Evolutionary conservation across 805 yeast genomes (phyloP).

Genomic region (Teunomyces kruisii): DNA sequence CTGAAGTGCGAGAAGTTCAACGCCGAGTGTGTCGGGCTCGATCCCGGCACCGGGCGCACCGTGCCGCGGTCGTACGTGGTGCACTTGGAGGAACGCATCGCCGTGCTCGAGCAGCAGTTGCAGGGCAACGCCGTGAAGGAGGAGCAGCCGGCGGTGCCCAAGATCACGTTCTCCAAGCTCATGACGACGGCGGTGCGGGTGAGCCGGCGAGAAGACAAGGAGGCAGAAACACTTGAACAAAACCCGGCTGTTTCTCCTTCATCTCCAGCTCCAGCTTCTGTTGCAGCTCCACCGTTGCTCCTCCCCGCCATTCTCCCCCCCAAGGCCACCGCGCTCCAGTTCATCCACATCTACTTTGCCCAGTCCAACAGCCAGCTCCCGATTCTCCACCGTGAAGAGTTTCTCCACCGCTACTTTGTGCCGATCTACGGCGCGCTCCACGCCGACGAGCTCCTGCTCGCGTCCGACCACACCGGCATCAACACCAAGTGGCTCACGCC

Average conservation of each 20-base stretch:
- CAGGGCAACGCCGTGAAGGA: slow-evolving; percentile 38
- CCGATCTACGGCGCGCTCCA: slow-evolving; percentile 75
- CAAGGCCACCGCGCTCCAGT: slow-evolving; percentile 65
- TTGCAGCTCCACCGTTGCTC: no score
- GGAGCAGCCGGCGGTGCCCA: no score
- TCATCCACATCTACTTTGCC: slow-evolving; percentile 66
- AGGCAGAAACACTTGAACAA: slow-evolving; percentile 11
- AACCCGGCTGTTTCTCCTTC: no score
- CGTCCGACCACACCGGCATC: slow-evolving; percentile 54
- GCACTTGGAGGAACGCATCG: slow-evolving; percentile 66
- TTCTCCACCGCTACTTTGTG: slow-evolving; percentile 61
- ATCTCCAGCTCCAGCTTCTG: no score
- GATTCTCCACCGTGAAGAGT: slow-evolving; percentile 76
- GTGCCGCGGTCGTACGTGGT: slow-evolving; percentile 78
- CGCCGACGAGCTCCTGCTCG: slow-evolving; percentile 53
- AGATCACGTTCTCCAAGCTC: slow-evolving; percentile 65
- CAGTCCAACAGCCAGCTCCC: slow-evolving; percentile 86
- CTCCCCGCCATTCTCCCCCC: slow-evolving; percentile 52
- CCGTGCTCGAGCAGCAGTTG: slow-evolving; percentile 53
- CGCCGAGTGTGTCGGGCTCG: slow-evolving; percentile 77
- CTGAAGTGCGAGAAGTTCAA: slow-evolving; percentile 61
- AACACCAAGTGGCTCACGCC: slow-evolving; percentile 20
- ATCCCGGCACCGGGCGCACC: slow-evolving; percentile 85
- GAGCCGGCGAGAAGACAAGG: slow-evolving; percentile 14
- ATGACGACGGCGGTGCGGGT: slow-evolving; percentile 77